Evolutionary conservation across 768 basidiomycete species (phyloP), one percentile per base, ranked within the genome.

Genomic region (Trametes meyenii): DNA sequence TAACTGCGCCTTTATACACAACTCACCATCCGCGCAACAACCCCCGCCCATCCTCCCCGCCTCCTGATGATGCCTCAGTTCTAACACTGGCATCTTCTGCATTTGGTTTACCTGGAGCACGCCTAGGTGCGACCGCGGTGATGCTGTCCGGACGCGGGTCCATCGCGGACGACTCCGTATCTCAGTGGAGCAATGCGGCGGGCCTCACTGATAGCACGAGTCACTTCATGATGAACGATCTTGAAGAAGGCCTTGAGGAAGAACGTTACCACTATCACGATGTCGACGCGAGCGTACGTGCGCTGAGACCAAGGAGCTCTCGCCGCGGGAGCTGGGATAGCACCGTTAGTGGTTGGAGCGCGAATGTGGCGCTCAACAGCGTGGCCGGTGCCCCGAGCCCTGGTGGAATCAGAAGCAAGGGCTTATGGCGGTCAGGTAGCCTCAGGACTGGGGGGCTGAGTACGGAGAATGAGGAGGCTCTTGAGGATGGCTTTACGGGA

Each of bases 1-100:
- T 89, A 17, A 92, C 95, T 70, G 92, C 93, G 10, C 96, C 96
- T 0, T 81, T 90, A 38, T 94, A 96, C 72, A 94, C 94, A 0
- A 78, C 84, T n/a, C 94, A 93, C 55, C 94, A 98, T 75, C 96
- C 96, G 11, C 85, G 94, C 48, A 93, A 97, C 74, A 99, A 99
- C 70, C 96, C 96, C 1, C 86, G 92, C 23, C 96, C 97, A 23
- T 89, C 90, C 16, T 92, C 92, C 6, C 90, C 93, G 21, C 96
- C 96, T 0, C 79, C 86, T 46, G 94, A 96, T 70, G 95, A 98
- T 70, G 96, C 96, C 1, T 95, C 92, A 2, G 78, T 96, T 56
- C 80, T 98, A 48, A 99, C 96, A 0, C 84, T 99, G 12, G 96
- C 96, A 13, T 95, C 93, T 24, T 96, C 94, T 3, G 94, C 92